Percentiles rank a stretch among this genome's conserved stretches.
These are phyloP conservation scores for Phytopythium delawarense DNA, from an alignment of 352 stramenopile species.

Conservation along the genomic window DNA sequence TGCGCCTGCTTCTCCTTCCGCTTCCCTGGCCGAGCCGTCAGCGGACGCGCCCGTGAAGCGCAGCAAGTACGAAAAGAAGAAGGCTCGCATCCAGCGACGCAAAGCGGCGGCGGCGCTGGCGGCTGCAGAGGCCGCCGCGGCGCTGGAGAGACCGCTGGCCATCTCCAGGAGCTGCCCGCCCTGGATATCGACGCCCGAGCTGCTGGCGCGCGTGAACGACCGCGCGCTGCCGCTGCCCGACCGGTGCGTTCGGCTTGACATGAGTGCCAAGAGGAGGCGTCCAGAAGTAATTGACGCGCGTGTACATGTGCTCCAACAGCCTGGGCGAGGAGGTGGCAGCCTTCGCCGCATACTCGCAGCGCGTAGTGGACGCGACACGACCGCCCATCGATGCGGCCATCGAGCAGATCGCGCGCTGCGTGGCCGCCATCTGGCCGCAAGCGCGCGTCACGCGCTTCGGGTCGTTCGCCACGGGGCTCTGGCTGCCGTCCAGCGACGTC, in stretches of 20 bases:
- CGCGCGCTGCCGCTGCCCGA: conserved; percentile 8
- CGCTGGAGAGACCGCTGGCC: conserved; percentile 17
- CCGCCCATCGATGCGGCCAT: conserved; percentile 70
- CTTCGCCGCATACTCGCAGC: conserved; percentile 66
- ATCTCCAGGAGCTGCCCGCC: conserved; percentile 13
- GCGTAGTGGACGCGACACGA: conserved; percentile 45
- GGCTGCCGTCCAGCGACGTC: conserved; percentile 85
- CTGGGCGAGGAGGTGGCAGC: conserved; percentile 57
- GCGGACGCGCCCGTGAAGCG: conserved; percentile 7
- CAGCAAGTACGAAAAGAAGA: conserved; percentile 43
- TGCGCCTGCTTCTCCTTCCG: neutral
- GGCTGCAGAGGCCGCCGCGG: conserved; percentile 22
- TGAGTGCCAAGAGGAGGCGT: too few relatives aligned
- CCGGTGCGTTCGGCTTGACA: conserved; percentile 1
- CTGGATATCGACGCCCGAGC: conserved; percentile 2
- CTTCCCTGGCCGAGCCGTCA: neutral
- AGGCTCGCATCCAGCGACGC: conserved; percentile 31
- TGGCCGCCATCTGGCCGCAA: conserved; percentile 74
- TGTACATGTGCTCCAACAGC: conserved; percentile 6
- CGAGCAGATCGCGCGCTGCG: conserved; percentile 52
- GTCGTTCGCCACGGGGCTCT: conserved; percentile 84
- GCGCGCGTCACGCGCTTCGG: conserved; percentile 74
- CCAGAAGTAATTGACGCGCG: too few relatives aligned
- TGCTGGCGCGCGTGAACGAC: conserved; percentile 18
- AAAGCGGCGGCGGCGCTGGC: conserved; percentile 22